These are phyloP conservation scores for Nakaseomyces sp. DNA, from an alignment of 1,139 yeast species.

Conservation along the genomic window DNA sequence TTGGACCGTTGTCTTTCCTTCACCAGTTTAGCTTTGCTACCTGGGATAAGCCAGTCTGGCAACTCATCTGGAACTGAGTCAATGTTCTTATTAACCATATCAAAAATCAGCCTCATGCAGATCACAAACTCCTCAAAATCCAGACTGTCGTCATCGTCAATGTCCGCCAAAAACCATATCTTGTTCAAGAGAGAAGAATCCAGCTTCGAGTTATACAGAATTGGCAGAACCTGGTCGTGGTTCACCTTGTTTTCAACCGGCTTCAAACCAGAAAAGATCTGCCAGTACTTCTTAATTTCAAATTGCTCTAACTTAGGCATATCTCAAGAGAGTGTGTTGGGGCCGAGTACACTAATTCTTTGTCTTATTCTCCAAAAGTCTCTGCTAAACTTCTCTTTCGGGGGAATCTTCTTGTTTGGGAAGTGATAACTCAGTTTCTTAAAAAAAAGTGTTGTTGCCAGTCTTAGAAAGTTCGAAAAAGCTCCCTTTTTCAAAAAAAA, in stretches of 20 bases:
- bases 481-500: no score
- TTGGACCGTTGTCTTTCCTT: slow-evolving; percentile 44
- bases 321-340: no score
- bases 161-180: slow-evolving; percentile 90
- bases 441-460: no score
- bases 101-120: slow-evolving; percentile 91
- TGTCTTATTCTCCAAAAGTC: no score
- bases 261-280: slow-evolving; percentile 79
- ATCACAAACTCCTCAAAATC: slow-evolving; percentile 98
- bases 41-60: slow-evolving; percentile 90
- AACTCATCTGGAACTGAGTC: slow-evolving; percentile 56
- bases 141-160: slow-evolving; percentile 80
- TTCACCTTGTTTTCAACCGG: slow-evolving; percentile 71
- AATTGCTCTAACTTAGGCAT: slow-evolving; percentile 70
- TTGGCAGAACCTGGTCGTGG: slow-evolving; percentile 80
- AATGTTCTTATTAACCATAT: slow-evolving; percentile 70
- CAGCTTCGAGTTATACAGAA: slow-evolving; percentile 80
- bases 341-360: no score
- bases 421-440: no score
- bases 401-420: no score
- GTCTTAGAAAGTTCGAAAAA: no score
- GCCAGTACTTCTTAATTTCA: slow-evolving; percentile 96
- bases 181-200: slow-evolving; percentile 64
- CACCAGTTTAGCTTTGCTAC: slow-evolving; percentile 74
- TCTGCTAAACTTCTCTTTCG: no score